Base-by-base conservation (phyloP, 2,329 filamentous ascomycete species). In the Hymenoscyphus scutula region DNA sequence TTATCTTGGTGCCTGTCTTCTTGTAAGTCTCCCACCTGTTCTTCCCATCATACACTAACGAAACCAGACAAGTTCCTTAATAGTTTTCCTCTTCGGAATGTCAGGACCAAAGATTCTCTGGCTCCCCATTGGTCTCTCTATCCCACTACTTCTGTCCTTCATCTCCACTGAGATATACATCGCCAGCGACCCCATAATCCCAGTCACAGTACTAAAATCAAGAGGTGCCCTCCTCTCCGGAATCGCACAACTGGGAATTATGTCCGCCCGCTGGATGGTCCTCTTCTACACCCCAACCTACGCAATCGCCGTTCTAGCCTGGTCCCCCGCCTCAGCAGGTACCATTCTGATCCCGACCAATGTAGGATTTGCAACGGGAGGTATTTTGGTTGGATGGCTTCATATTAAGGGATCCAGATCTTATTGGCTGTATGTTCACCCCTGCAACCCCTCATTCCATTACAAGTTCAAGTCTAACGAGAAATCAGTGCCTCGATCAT, bases 261-360 rank as follows among this genome's bases (percentile, higher is more conserved):
- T 96, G 90, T 87, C 90, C 72, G 83, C 89, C 1, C 87, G 92
- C 62, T 96, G 91, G 91, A 82, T 82, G 6, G 82, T 96, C 1
- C 80, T 96, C 7, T 95, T 92, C 78, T 96, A 92, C 76, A 84
- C 88, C 0, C 91, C 92, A 0, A 85, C 92, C 53, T 93, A 91
- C 70, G 89, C 90, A 37, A 85, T 95, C 62, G 89, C 90, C 3
- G 88, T 95, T 1, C 85, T 88, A 2, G 84, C 84, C 61, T 89
- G 89, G 78, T 77, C 82, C 0, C 88, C 90, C 0, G 88, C 89
- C 0, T 79, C 84, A 1, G 89, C 90, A 2, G 92, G 91, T 2
- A 82, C 89, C 3, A 88, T 94, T 38, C 82, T 96, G 6, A 84
- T 96, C 55, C 91, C 92, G 0, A 95, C 91, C 0, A 96, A 96